These are phyloP conservation scores for Mrakia blollopis DNA, from an alignment of 768 basidiomycete genomes.

Conservation along the genomic window DNA sequence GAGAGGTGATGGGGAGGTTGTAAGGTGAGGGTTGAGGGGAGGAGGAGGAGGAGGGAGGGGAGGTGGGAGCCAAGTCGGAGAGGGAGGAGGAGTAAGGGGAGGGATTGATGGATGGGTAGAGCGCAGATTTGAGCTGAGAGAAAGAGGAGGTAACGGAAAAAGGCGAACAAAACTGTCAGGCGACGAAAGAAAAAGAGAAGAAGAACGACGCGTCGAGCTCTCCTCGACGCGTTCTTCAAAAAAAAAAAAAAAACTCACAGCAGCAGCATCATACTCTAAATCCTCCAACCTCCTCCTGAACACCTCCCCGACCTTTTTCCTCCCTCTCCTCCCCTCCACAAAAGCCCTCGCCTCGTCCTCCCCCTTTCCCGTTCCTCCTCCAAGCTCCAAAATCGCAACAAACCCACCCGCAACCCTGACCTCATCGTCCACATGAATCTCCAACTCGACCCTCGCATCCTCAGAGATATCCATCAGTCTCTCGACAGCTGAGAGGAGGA, in stretches of 20 bases:
- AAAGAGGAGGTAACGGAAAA: background rate
- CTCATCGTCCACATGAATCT: slow-evolving; percentile 71
- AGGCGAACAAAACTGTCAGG: background rate
- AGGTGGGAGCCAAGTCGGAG: background rate
- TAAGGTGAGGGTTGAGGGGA: background rate
- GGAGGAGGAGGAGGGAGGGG: background rate
- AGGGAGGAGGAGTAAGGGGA: background rate
- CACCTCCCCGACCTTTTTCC: background rate
- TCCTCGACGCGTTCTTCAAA: too few relatives aligned
- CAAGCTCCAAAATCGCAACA: slow-evolving; percentile 56
- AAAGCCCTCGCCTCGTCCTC: slow-evolving; percentile 57
- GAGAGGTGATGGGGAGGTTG: slow-evolving; percentile 1
- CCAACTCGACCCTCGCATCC: slow-evolving; percentile 74
- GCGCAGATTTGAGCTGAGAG: slow-evolving; percentile 21
- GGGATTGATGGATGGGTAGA: background rate
- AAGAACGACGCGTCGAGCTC: background rate
- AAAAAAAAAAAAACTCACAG: background rate
- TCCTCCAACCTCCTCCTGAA: slow-evolving; percentile 22
- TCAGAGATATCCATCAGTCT: slow-evolving; percentile 69
- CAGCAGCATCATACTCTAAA: slow-evolving; percentile 22
- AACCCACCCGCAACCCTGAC: slow-evolving; percentile 61
- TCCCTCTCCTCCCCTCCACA: slow-evolving; percentile 48
- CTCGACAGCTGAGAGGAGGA: slow-evolving; percentile 55
- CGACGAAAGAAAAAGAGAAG: background rate
- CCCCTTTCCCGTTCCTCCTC: slow-evolving; percentile 45